phyloP scores from a whole-genome alignment of 106 monocot species.

The Xerophyta viscosa region DNA sequence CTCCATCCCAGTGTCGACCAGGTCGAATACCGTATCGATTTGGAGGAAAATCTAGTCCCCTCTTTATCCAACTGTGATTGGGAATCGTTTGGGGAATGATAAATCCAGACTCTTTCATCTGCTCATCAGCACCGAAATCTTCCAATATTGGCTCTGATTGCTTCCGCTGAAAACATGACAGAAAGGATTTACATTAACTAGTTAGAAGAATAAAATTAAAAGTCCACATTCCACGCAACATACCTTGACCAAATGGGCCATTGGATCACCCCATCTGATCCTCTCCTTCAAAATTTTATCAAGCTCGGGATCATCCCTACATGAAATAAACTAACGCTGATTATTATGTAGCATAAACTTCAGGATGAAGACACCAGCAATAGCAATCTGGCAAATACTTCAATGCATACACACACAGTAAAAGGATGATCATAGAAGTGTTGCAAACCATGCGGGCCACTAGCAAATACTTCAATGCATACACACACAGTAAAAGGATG shows the following conservation, averaged over 20 bases:
- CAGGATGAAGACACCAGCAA: too few relatives aligned
- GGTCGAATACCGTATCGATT: constrained; percentile 91
- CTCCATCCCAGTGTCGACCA: constrained; percentile 98
- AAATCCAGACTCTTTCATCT: constrained; percentile 97
- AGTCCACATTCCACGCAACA: neutral
- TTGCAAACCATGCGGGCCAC: too few relatives aligned
- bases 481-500: too few relatives aligned
- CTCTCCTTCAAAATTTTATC: constrained; percentile 83
- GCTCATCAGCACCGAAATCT: constrained; percentile 82
- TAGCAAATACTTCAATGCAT: too few relatives aligned
- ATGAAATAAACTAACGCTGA: neutral
- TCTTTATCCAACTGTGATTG: constrained; percentile 87
- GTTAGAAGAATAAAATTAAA: neutral
- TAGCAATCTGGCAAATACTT: too few relatives aligned
- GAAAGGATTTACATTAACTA: constrained; percentile 4
- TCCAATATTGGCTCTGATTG: constrained; percentile 44
- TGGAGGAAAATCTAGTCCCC: constrained; percentile 74
- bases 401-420: too few relatives aligned
- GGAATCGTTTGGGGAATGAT: constrained; percentile 85
- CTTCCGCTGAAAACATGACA: constrained; percentile 32
- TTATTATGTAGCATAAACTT: too few relatives aligned
- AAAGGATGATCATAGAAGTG: too few relatives aligned
- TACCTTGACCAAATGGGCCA: constrained; percentile 98
- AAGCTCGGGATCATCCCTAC: constrained; percentile 93
- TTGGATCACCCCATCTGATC: constrained; percentile 94